Evolutionary conservation across 352 stramenopile species (phyloP), one percentile per base, ranked within the genome.

Genomic region (Phytopythium chamaehyphon): DNA sequence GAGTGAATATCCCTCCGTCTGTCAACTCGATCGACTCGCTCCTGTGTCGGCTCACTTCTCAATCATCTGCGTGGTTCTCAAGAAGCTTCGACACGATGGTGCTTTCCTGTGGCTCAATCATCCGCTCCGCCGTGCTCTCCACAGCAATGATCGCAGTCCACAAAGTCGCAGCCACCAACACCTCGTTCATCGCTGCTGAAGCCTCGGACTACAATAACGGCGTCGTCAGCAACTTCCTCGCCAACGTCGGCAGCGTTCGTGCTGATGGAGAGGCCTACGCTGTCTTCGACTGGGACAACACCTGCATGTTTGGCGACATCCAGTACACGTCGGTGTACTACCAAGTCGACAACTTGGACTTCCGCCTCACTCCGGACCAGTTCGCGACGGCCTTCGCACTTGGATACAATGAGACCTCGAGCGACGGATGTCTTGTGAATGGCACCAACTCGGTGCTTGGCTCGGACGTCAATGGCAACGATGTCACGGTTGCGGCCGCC

Each of bases 261-360:
- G 51, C 21, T 4, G 37, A 61, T 10, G 61, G 71, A n/a, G 61
- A 78, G 60, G 64, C 61, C 22, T 86, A 81, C 55, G 69, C 62
- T 18, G 62, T 78, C 37, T 83, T 83, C 46, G 74, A 83, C 56
- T 83, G 74, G 74, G 74, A 85, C 54, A 83, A 83, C 62, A 86
- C 74, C 55, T 81, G 71, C 66, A 83, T 79, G 69, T 86, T 61
- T 54, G 71, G 74, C 39, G 71, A 86, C 60, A 83, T 86, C 48
- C 79, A 66, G 63, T 83, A 86, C 66, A 83, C 74, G 19, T 79
- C 69, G 9, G 64, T 83, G 19, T 69, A 64, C 48, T 86, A 80
- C 64, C 71, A 86, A 42, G 62, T 86, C 38, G 62, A 81, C 47
- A 81, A 61, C 42, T 61, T 86, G 24, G 58, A 76, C 54, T 86